Percentiles rank a stretch among this genome's conserved stretches.
Conservation (phyloP, 2,329 filamentous ascomycete genomes). For the Aureobasidium namibiae region DNA sequence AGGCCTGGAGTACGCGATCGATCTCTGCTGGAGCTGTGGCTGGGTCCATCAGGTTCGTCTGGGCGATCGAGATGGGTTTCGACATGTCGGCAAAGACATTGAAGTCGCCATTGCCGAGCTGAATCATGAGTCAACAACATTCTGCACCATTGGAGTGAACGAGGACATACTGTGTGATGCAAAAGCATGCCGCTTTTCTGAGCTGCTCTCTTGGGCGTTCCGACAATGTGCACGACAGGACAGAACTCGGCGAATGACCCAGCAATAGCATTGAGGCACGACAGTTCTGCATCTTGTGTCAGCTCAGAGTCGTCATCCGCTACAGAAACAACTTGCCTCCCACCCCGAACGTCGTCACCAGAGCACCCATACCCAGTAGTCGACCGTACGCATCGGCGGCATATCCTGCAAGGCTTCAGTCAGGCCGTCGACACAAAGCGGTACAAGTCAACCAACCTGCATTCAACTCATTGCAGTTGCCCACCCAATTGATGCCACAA, state of each 20-base stretch:
- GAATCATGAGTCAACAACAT: background rate
- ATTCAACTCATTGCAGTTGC: slow-evolving; percentile 55
- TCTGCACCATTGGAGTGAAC: too few relatives aligned
- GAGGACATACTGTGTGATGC: slow-evolving; percentile 35
- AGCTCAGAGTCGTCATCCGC: too few relatives aligned
- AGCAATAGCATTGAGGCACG: slow-evolving; percentile 40
- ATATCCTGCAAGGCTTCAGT: slow-evolving; percentile 36
- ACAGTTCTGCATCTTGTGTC: slow-evolving; percentile 30
- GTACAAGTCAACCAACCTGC: slow-evolving; percentile 32
- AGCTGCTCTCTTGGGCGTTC: slow-evolving; percentile 33
- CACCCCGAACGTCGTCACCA: slow-evolving; percentile 41
- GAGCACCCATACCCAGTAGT: slow-evolving; percentile 27
- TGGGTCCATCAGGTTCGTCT: slow-evolving; percentile 63
- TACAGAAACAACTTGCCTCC: slow-evolving; percentile 19
- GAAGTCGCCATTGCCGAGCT: slow-evolving; percentile 55
- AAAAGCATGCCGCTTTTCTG: slow-evolving; percentile 35
- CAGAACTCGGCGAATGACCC: slow-evolving; percentile 40
- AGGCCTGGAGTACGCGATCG: slow-evolving; percentile 67
- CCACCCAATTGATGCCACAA: slow-evolving; percentile 48
- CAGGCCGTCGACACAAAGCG: background rate
- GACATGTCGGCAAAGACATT: slow-evolving; percentile 77
- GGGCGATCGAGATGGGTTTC: slow-evolving; percentile 59
- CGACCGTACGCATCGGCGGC: slow-evolving; percentile 42
- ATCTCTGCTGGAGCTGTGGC: slow-evolving; percentile 65
- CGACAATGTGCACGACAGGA: slow-evolving; percentile 41